phyloP scores from a whole-genome alignment of 2,329 filamentous ascomycete genomes.

The Neoscytalidium dimidiatum region DNA sequence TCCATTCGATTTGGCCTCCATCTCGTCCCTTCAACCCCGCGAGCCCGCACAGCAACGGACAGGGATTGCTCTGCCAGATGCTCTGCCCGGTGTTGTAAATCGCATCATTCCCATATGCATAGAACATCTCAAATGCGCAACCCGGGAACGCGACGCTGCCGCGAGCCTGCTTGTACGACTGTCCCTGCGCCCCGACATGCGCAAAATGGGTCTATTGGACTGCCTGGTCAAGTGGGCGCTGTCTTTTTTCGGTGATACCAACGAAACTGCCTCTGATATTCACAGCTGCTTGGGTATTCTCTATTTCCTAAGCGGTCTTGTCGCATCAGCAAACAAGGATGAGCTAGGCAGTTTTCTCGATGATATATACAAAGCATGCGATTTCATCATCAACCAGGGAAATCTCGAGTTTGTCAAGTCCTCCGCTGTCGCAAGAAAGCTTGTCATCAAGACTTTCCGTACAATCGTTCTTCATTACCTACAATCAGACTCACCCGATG shows the following conservation, averaged over 20 bases:
- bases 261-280: slow-evolving; percentile 52
- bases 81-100: slow-evolving; percentile 69
- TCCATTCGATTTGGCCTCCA: slow-evolving; percentile 86
- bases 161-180: slow-evolving; percentile 78
- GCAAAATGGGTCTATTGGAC: slow-evolving; percentile 69
- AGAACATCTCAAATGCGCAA: slow-evolving; percentile 70
- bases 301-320: slow-evolving; percentile 75
- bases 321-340: slow-evolving; percentile 70
- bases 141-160: slow-evolving; percentile 90
- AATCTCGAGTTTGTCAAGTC: slow-evolving; percentile 61
- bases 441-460: slow-evolving; percentile 80
- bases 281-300: slow-evolving; percentile 80
- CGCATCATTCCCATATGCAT: slow-evolving; percentile 72
- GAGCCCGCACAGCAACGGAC: slow-evolving; percentile 30
- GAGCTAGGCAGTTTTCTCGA: slow-evolving; percentile 70
- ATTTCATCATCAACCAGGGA: slow-evolving; percentile 58
- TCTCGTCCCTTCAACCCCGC: slow-evolving; percentile 62
- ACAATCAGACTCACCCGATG: slow-evolving; percentile 36
- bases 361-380: slow-evolving; percentile 65
- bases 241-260: slow-evolving; percentile 54
- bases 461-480: slow-evolving; percentile 70
- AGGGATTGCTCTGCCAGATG: slow-evolving; percentile 57
- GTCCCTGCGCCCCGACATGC: slow-evolving; percentile 86
- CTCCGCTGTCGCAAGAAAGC: slow-evolving; percentile 79
- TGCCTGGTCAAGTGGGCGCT: slow-evolving; percentile 73